These are phyloP conservation scores for Aspergillus luchuensis DNA, from an alignment of 2,329 filamentous ascomycete genomes.

Conservation along the genomic window DNA sequence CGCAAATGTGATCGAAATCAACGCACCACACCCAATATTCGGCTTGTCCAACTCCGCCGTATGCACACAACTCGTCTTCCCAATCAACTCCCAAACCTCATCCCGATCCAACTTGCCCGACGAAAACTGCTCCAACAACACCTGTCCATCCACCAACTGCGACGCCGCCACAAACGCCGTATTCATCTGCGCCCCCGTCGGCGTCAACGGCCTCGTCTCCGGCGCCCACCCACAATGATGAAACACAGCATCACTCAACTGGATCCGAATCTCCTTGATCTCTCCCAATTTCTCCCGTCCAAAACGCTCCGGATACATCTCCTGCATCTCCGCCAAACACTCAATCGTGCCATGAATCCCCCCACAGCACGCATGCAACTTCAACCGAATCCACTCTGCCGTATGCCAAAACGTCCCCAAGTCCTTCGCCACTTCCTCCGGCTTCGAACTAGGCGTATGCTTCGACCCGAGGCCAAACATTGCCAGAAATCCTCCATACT, in stretches of 20 bases:
- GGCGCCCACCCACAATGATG: slow-evolving; percentile 9
- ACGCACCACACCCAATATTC: neutral
- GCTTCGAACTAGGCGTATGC: slow-evolving; percentile 28
- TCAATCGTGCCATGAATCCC: slow-evolving; percentile 5
- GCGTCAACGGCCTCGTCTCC: slow-evolving; percentile 19
- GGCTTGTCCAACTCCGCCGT: neutral
- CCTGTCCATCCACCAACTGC: slow-evolving; percentile 11
- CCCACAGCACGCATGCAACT: slow-evolving; percentile 10
- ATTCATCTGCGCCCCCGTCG: slow-evolving; percentile 14
- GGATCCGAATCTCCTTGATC: slow-evolving; percentile 1
- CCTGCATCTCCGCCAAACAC: neutral
- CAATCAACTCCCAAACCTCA: neutral
- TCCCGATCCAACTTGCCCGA: neutral
- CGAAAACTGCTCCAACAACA: slow-evolving; percentile 4
- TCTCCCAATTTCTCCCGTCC: neutral
- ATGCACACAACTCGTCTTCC: neutral
- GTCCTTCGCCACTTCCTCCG: slow-evolving; percentile 12
- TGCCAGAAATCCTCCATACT: slow-evolving; percentile 48
- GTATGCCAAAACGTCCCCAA: slow-evolving; percentile 4
- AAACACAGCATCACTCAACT: slow-evolving; percentile 4
- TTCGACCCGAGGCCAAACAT: slow-evolving; percentile 40
- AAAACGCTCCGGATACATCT: neutral
- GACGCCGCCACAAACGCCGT: slow-evolving; percentile 9
- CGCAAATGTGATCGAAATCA: neutral
- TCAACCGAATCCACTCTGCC: neutral